These are phyloP conservation scores for Megacollybia platyphylla DNA, from an alignment of 1,284 basidiomycete species.

Conservation along the genomic window DNA sequence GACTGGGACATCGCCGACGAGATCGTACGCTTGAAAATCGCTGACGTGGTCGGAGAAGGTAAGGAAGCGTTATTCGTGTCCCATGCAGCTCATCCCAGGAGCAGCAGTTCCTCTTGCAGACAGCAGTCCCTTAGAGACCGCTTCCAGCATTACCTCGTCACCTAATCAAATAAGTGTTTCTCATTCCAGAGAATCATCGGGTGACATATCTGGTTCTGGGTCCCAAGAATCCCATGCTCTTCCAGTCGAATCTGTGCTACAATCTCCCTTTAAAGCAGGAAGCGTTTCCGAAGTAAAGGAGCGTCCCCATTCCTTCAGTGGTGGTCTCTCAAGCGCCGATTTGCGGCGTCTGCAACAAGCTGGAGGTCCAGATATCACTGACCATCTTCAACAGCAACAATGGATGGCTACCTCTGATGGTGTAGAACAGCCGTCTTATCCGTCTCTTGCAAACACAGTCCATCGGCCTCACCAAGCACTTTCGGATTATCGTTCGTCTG, in stretches of 20 bases:
- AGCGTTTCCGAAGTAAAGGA: constrained; percentile 48
- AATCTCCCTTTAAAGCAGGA: constrained; percentile 38
- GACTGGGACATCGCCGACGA: constrained; percentile 65
- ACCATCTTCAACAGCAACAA: constrained; percentile 22
- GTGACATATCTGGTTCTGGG: constrained; percentile 51
- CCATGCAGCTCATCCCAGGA: constrained; percentile 42
- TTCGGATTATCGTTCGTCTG: constrained; percentile 28
- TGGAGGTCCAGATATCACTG: constrained; percentile 29
- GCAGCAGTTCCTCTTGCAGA: constrained; percentile 39
- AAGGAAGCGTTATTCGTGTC: constrained; percentile 43
- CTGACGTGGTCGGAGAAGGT: constrained; percentile 36
- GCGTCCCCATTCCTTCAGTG: constrained; percentile 68
- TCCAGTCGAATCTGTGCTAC: constrained; percentile 24
- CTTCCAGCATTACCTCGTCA: constrained; percentile 58
- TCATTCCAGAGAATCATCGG: constrained; percentile 68
- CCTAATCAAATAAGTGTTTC: constrained; percentile 52
- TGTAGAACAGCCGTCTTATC: constrained; percentile 59
- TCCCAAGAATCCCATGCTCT: constrained; percentile 42
- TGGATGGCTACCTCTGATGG: constrained; percentile 34
- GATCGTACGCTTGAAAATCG: constrained; percentile 58
- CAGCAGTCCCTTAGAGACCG: constrained; percentile 57
- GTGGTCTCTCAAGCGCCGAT: constrained; percentile 58
- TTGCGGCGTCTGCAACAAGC: constrained; percentile 61
- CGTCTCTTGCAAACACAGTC: constrained; percentile 41
- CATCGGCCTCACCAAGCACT: constrained; percentile 25